Base-by-base conservation (phyloP, 768 basidiomycete species). In the Hirschioporus abietinus region DNA sequence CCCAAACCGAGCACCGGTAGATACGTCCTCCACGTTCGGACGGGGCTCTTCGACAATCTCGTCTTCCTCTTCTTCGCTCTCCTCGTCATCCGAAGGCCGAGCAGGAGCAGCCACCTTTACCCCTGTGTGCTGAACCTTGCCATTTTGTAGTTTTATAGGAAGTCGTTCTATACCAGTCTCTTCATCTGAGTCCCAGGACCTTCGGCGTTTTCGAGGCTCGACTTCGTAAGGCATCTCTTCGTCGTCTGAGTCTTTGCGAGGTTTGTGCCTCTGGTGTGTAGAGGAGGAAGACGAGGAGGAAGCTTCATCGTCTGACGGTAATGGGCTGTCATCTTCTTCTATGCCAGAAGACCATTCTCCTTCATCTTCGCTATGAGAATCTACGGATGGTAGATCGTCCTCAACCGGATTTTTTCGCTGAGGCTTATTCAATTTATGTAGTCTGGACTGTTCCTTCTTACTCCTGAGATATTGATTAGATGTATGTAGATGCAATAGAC, bases 1-100 rank as follows among this genome's bases (percentile, higher is more conserved):
- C n/a, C 95, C 95, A 71, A 95, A 94, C 35, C 95, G 86, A 68
- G 92, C 89, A 15, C 92, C 93, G 8, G 92, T 93, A 8, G 92
- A 79, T 25, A 92, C 86, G 71, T 92, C 91, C 70, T 92, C 92
- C 60, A 84, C 78, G 64, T 69, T 75, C 8, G 30, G 30, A 24
- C 70, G 73, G 52, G 70, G 72, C 36, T 74, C 70, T 57, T 68
- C 67, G 7, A 70, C 69, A 57, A 67, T 72, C 60, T 68, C 73
- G 66, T 77, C 74, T 67, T 77, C 72, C 65, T 72, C 74, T 65
- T 80, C 78, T 26, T 81, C 78, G 62, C 78, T 72, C 67, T 79
- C 72, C 5, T 76, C 76, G 57, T 76, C 74, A 27, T 73, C 70
- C 63, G 80, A 72, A 52, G 68, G 64, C 35, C 75, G 52, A 73